phyloP scores from a whole-genome alignment of 2,329 filamentous ascomycete species.

The Tolypocladium cylindrosporum region DNA sequence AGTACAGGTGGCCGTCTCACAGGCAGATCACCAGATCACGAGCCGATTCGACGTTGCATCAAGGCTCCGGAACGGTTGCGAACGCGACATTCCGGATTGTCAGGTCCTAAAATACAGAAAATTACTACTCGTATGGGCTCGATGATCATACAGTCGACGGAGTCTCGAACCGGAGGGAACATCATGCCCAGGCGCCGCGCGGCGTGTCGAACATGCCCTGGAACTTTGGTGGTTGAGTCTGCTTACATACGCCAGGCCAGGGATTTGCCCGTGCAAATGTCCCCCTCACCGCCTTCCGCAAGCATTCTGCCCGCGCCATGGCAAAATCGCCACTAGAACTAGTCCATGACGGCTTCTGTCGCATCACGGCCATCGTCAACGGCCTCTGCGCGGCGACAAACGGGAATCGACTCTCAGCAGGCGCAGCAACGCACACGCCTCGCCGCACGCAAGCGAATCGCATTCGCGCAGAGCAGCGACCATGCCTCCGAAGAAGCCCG shows the following conservation, averaged over 20 bases:
- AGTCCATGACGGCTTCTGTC: background rate
- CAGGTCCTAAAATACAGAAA: no score
- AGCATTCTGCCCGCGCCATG: background rate
- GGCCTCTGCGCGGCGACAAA: background rate
- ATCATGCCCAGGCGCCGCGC: no score
- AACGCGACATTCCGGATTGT: no score
- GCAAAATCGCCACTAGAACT: background rate
- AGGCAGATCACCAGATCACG: no score
- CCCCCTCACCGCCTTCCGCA: background rate
- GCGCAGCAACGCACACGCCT: background rate
- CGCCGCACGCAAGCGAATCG: background rate
- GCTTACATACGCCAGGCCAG: background rate
- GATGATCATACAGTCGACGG: background rate
- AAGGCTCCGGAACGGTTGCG: background rate
- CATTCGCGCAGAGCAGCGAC: background rate
- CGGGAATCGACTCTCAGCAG: background rate
- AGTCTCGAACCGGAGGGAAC: background rate
- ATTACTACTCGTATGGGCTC: background rate
- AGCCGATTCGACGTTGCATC: no score
- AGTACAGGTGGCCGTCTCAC: no score
- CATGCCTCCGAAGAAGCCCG: conserved; percentile 32
- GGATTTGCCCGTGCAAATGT: background rate
- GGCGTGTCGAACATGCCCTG: background rate
- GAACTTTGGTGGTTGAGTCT: background rate
- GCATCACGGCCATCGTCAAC: background rate